Base-by-base conservation (phyloP, 495 filamentous ascomycete genomes). In the Aspergillus conjunctus region DNA sequence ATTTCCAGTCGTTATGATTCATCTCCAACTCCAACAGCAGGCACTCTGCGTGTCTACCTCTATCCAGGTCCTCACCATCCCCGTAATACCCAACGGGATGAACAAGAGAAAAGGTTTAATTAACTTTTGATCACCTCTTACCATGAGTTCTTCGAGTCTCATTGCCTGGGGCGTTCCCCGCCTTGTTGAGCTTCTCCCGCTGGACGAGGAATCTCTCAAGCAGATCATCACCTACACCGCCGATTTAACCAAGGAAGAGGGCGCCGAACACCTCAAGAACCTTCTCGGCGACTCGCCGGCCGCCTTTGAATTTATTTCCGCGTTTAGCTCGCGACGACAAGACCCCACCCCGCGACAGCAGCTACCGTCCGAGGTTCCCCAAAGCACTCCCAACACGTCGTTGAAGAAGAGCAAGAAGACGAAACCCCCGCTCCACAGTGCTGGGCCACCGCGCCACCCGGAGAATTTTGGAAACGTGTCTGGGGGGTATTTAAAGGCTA, bases 221-320 rank as follows among this genome's bases (percentile, higher is more conserved):
- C 89, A 97, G 68, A 83, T 96, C 43, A 75, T 97, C 53, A 85
- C 90, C 4, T 95, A 97, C 71, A 85, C 91, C 3, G 77, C 85
- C 20, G 86, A 83, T 12, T 77, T 89, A 1, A 85, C 91, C 31
- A 91, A 88, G 66, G 78, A 86, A 39, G 87, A 87, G 59, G 90
- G 90, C 17, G 89, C 86, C 26, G 86, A 91, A 20, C 88, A 97
- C 71, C 88, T 98, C 60, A 90, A 88, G 72, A 90, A 91, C 71
- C 79, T 98, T 32, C 85, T 98, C 2, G 94, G 92, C 48, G 91
- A 96, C 70, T 91, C 91, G 7, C 84, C 91, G 14, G 86, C 89
- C 61, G 87, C 89, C 1, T 73, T 97, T 59, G 92, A 96, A 60
- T 98, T 98, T 71, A 96, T 98, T 66, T 85, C 91, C 21, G 87